Base-by-base conservation (phyloP, 1,284 basidiomycete genomes). In the Microbotryum saponariae region DNA sequence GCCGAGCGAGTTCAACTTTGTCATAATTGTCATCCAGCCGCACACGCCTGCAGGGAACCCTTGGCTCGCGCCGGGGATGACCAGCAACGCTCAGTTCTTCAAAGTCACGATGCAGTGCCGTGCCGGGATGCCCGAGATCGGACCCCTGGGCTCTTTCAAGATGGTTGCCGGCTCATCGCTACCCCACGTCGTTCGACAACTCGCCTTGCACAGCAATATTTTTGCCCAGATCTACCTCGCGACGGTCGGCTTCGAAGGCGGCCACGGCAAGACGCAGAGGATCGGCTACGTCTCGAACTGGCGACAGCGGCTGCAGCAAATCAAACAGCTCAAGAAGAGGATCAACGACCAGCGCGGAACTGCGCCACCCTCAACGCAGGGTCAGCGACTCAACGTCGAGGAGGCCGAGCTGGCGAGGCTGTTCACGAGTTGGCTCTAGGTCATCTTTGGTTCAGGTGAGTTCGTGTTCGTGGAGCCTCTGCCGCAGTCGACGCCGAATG, bases 1-100 rank as follows among this genome's bases (percentile, higher is more conserved):
- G 65, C 78, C 83, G 29, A 96, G 93, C 2, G 85, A 91, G 72
- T 99, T 97, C 81, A 94, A 97, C 76, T 97, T 94, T 74, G 85
- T 97, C 74, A 98, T 97, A 76, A 91, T 99, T 72, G 86, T 98
- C 71, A 88, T 99, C 71, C 89, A 94, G 71, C 90, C 92, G 3
- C 91, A 96, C 74, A 92, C 91, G 14, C 79, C 85, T 4, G 71
- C 71, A 18, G 73, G 73, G 4, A 70, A 70, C 31, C 65, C 72
- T 14, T 73, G 72, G 72, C 63, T 63, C 54, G 69, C 63, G 9
- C 65, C 67, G 27, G 72, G 71, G 47, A 71, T 71, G 69, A 73
- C 82, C 25, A 86, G 89, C 73, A 89, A 91, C 75, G 85, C 86
- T 72, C 89, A 96, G 74, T 96, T 91, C 56, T 73, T 75, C 74